These are phyloP conservation scores for Nevesoporus exiguus DNA, from an alignment of 768 basidiomycete species.

Conservation along the genomic window DNA sequence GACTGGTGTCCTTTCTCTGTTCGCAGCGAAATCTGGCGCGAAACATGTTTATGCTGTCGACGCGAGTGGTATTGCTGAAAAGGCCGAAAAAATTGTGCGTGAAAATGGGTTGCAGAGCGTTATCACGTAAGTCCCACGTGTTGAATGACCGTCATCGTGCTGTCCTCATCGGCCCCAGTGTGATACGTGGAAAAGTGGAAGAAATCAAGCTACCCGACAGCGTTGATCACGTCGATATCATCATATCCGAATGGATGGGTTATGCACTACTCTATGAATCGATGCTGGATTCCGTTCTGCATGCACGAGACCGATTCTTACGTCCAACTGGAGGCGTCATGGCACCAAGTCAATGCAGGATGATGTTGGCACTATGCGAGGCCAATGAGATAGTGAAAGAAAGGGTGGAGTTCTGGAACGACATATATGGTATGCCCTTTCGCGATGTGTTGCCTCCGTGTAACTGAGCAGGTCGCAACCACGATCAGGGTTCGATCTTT, in stretches of 20 bases:
- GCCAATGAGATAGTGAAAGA: constrained; percentile 73
- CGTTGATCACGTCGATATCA: constrained; percentile 81
- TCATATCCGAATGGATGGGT: constrained; percentile 98
- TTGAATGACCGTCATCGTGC: not conserved
- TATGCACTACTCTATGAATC: constrained; percentile 91
- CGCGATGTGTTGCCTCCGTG: not conserved
- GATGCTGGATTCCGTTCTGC: constrained; percentile 94
- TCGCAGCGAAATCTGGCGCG: constrained; percentile 87
- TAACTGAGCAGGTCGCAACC: not conserved
- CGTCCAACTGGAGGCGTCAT: constrained; percentile 67
- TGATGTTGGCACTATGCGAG: constrained; percentile 82
- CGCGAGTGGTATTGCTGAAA: constrained; percentile 78
- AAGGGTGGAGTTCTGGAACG: constrained; percentile 84
- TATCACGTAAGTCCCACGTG: constrained; percentile 51
- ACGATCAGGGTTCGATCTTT: constrained; percentile 77
- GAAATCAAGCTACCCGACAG: constrained; percentile 74
- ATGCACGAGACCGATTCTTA: constrained; percentile 85
- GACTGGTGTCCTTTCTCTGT: constrained; percentile 87
- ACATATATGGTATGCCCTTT: constrained; percentile 71
- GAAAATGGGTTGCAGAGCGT: constrained; percentile 68
- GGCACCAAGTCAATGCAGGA: constrained; percentile 86
- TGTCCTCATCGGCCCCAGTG: constrained; percentile 37
- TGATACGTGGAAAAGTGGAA: constrained; percentile 89
- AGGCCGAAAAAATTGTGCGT: constrained; percentile 74
- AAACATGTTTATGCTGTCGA: constrained; percentile 90